Conservation (phyloP, 1,284 basidiomycete species). For the Coniferiporia weirii region DNA sequence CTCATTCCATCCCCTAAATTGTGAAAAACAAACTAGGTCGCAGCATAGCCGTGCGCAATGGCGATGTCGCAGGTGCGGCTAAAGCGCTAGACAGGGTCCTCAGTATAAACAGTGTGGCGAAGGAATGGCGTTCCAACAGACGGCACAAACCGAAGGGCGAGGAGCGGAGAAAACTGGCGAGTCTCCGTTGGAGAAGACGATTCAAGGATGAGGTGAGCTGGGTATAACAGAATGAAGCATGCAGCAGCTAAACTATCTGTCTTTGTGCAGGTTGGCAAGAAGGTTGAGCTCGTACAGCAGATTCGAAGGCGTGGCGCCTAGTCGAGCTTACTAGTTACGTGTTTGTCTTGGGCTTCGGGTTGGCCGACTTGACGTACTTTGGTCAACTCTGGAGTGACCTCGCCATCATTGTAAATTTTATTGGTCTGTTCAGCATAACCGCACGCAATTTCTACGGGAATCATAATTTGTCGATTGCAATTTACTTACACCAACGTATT, state of each 20-base stretch:
- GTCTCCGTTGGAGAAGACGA: constrained; percentile 60
- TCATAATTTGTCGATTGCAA: too few species aligned
- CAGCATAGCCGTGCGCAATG: constrained; percentile 36
- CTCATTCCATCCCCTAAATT: neutral
- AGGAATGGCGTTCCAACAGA: constrained; percentile 43
- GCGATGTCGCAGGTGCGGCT: constrained; percentile 41
- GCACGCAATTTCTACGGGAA: too few species aligned
- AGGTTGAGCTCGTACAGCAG: constrained; percentile 50
- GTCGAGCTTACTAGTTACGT: neutral
- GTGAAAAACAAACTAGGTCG: constrained; percentile 39
- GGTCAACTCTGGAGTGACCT: neutral
- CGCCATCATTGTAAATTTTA: neutral
- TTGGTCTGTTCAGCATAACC: too few species aligned
- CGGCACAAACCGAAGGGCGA: constrained; percentile 71
- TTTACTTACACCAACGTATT: too few species aligned
- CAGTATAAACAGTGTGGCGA: constrained; percentile 48
- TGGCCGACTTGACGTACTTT: neutral
- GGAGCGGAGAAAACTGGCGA: constrained; percentile 57
- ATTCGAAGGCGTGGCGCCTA: constrained; percentile 49
- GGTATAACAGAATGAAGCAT: constrained; percentile 9
- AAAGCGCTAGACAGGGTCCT: constrained; percentile 48
- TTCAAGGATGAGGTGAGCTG: constrained; percentile 63
- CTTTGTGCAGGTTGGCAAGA: constrained; percentile 52
- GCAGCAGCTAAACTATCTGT: constrained; percentile 18
- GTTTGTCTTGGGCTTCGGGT: neutral